These are phyloP conservation scores for Fonsecaea monophora DNA, from an alignment of 2,329 filamentous ascomycete species.

Conservation along the genomic window DNA sequence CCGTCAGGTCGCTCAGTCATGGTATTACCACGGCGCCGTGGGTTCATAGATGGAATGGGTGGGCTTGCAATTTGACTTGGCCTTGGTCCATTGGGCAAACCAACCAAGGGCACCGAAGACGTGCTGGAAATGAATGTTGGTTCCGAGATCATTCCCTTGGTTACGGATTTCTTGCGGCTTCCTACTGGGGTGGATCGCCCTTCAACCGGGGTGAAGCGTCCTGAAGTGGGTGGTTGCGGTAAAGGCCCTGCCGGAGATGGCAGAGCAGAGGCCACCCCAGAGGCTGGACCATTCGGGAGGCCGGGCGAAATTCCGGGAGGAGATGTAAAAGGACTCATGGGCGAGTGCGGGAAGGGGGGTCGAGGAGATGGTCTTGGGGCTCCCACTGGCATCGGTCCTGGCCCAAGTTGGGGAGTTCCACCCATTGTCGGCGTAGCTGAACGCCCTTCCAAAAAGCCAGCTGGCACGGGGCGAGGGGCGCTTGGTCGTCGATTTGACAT, in stretches of 20 bases:
- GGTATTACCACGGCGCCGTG: conserved; percentile 60
- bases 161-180: conserved; percentile 63
- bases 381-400: conserved; percentile 19
- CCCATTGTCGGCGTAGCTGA: conserved; percentile 42
- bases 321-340: conserved; percentile 43
- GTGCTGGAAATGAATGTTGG: conserved; percentile 61
- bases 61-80: conserved; percentile 45
- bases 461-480: conserved; percentile 45
- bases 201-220: conserved; percentile 47
- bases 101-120: conserved; percentile 64
- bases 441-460: conserved; percentile 39
- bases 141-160: conserved; percentile 68
- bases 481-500: conserved; percentile 50
- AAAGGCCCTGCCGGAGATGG: conserved; percentile 48
- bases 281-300: conserved; percentile 22
- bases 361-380: conserved; percentile 35
- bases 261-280: conserved; percentile 50
- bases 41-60: conserved; percentile 66
- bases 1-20: conserved; percentile 46
- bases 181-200: conserved; percentile 33
- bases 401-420: conserved; percentile 24
- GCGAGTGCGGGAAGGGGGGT: conserved; percentile 36
- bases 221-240: conserved; percentile 52
- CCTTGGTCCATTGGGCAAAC: conserved; percentile 56
- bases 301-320: conserved; percentile 28